Percentiles rank a stretch among this genome's conserved stretches.
phyloP scores from a whole-genome alignment of 1,284 basidiomycete genomes.

The Phenoliferia sp. region DNA sequence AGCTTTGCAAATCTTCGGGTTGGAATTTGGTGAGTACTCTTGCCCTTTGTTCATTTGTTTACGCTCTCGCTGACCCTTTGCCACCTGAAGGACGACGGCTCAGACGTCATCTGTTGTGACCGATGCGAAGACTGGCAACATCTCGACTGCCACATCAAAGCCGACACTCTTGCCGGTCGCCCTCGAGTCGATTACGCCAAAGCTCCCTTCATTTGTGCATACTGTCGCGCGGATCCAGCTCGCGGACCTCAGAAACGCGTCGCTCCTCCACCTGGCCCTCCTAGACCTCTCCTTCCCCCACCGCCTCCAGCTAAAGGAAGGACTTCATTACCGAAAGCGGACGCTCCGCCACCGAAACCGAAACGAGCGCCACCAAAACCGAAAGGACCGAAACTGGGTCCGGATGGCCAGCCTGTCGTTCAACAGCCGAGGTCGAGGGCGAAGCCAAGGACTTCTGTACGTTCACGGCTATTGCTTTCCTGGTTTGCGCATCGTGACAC shows the following conservation, averaged over 20 bases:
- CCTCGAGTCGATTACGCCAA: slow-evolving; percentile 29
- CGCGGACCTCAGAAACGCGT: neutral
- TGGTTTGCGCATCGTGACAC: no score
- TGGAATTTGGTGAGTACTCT: slow-evolving; percentile 57
- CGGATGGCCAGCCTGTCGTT: neutral
- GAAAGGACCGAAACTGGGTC: slow-evolving; percentile 6
- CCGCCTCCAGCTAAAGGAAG: neutral
- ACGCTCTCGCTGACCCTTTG: slow-evolving; percentile 14
- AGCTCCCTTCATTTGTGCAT: slow-evolving; percentile 22
- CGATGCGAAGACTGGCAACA: slow-evolving; percentile 64
- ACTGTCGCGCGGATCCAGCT: slow-evolving; percentile 11
- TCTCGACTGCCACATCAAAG: slow-evolving; percentile 40
- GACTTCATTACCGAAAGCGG: no score
- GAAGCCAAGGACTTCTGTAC: neutral
- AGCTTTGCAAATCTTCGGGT: slow-evolving; percentile 66
- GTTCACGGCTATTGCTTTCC: neutral
- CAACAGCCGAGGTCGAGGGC: neutral
- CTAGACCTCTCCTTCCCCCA: slow-evolving; percentile 11
- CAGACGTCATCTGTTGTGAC: slow-evolving; percentile 72
- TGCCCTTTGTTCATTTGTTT: neutral
- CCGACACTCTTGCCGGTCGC: slow-evolving; percentile 33
- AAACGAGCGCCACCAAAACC: neutral
- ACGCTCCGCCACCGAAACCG: slow-evolving; percentile 10
- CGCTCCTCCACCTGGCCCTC: slow-evolving; percentile 6
- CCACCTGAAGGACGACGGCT: slow-evolving; percentile 60